Evolutionary conservation across 192 early-diverging fungal species (phyloP).

Genomic region (Coemansia sp.): DNA sequence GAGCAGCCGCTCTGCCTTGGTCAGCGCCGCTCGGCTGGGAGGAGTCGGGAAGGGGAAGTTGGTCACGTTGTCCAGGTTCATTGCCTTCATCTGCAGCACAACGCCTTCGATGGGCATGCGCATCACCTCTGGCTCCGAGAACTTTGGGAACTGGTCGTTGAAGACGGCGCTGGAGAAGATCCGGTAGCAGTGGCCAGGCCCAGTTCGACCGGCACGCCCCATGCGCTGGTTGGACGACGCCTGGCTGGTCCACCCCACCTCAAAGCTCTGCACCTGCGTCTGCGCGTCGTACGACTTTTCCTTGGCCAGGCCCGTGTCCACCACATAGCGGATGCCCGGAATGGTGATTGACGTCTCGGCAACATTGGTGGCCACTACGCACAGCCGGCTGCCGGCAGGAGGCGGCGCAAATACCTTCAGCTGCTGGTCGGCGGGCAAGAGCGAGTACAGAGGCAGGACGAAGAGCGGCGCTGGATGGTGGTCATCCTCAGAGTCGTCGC

Average conservation of each 20-base stretch:
- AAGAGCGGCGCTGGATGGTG: conserved; percentile 70
- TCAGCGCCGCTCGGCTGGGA: conserved; percentile 73
- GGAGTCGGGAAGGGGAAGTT: conserved; percentile 99
- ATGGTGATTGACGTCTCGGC: conserved; percentile 99
- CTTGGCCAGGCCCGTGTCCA: conserved; percentile 95
- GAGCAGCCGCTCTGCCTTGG: conserved; percentile 81
- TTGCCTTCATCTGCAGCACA: conserved; percentile 97
- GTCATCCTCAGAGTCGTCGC: conserved; percentile 42
- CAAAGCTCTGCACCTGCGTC: conserved; percentile 89
- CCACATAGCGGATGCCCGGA: conserved; percentile 92
- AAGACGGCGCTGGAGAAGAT: conserved; percentile 94
- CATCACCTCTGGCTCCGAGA: conserved; percentile 90
- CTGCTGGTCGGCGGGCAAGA: conserved; percentile 90
- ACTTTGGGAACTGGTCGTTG: conserved; percentile 83
- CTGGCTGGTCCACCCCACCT: conserved; percentile 91
- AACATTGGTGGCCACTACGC: conserved; percentile 97
- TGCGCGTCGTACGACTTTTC: conserved; percentile 83
- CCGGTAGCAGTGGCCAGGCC: conserved; percentile 96
- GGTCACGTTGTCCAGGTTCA: conserved; percentile 93
- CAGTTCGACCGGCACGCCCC: conserved; percentile 95
- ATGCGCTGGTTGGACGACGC: conserved; percentile 95
- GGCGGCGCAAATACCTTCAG: conserved; percentile 89
- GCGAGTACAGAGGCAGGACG: conserved; percentile 96
- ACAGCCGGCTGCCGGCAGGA: conserved; percentile 86
- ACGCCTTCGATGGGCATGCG: conserved; percentile 96